Base-by-base conservation (phyloP, 2,329 filamentous ascomycete genomes). In the Pseudogymnoascus sp. region DNA sequence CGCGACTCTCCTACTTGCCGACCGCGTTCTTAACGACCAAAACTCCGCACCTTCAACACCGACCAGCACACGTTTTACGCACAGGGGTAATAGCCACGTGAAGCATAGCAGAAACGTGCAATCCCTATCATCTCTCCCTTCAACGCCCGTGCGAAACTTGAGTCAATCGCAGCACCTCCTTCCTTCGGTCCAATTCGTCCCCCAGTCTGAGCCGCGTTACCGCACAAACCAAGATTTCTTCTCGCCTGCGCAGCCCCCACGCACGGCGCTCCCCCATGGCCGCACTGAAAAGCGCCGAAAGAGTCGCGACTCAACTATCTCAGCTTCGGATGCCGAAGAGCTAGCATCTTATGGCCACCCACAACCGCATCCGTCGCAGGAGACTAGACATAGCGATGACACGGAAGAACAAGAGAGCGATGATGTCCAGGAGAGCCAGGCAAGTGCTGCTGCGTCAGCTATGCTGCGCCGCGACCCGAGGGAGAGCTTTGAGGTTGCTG, bases 231-330 rank as follows among this genome's bases (percentile, higher is more conserved):
- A 68, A 37, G 28, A 36, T 34, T 63, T 66, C 7, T 56, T 61
- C 16, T 43, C 60, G 9, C 68, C 69, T 68, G 68, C 65, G 63
- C 40, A 77, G 76, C 59, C 79, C 81, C 38, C 83, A n/a, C 49
- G 49, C 28, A 56, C 49, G 11, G 49, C 49, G 16, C 49, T 56
- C 49, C 49, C 49, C 3, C 49, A 56, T 56, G 49, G 49, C 5
- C 49, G 49, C 3, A 63, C 84, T 84, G 74, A 91, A 23, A 78
- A 78, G 59, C 80, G 84, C 38, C 84, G 84, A 61, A 86, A 87
- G 74, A 92, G 91, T 74, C 86, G 90, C 65, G 91, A 96, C 74
- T 93, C 90, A 77, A 96, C 91, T 1, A 92, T 95, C 59, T 95
- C 91, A 1, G 88, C 84, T 18, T 83, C 82, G 1, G 83, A 84